Conservation (phyloP, 2,329 filamentous ascomycete species). For the Epichloe brachyelytri region DNA sequence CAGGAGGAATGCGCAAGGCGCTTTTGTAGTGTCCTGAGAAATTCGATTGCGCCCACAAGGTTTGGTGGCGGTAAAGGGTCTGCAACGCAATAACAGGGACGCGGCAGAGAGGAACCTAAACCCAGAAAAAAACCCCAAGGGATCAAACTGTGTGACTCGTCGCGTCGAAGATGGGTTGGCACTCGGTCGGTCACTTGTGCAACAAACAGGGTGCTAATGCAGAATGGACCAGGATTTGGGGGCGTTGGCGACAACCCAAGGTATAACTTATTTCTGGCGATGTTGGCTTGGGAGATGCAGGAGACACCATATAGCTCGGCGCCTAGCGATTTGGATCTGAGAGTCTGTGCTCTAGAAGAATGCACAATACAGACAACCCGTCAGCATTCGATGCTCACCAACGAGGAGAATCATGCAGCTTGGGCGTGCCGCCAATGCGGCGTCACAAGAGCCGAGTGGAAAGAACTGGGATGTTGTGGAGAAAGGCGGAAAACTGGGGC, state of each 20-base stretch:
- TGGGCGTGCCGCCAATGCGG: background rate
- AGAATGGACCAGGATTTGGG: background rate
- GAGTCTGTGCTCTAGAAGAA: background rate
- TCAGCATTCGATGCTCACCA: background rate
- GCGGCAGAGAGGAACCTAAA: background rate
- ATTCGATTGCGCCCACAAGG: background rate
- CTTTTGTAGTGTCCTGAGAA: background rate
- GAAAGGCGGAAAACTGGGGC: slow-evolving; percentile 1
- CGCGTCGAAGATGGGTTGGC: background rate
- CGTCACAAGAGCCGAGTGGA: background rate
- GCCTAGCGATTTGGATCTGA: background rate
- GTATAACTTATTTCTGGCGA: background rate
- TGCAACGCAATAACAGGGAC: background rate
- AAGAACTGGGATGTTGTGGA: slow-evolving; percentile 1
- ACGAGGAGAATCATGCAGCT: background rate
- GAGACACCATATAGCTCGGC: background rate
- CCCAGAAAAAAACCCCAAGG: background rate
- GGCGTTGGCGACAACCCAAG: background rate
- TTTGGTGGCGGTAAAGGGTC: background rate
- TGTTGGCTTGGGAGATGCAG: background rate
- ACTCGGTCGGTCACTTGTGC: background rate
- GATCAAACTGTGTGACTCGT: background rate
- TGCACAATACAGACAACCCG: background rate
- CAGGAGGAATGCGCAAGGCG: background rate
- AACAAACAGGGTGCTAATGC: background rate